Evolutionary conservation across 75 land plant species (phyloP), one percentile per base, ranked within the genome.

Genomic region (Selaginella moellendorffii): DNA sequence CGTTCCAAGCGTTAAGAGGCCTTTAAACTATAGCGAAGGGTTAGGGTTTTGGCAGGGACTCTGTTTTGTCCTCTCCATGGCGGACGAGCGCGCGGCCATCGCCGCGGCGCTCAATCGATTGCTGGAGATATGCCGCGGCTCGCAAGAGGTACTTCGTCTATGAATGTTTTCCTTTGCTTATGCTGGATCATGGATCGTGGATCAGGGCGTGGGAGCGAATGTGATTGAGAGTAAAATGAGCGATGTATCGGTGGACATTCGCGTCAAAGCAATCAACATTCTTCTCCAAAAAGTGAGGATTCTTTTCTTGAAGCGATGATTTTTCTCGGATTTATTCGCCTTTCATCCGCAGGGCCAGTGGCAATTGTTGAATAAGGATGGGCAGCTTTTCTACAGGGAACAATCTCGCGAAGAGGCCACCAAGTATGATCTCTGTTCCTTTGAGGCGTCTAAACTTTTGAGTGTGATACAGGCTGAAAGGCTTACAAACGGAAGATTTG

Each of bases 331-430:
- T n/a, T n/a, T n/a, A n/a, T n/a, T n/a, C n/a, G n/a, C n/a, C n/a
- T n/a, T n/a, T n/a, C n/a, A n/a, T n/a, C n/a, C n/a, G n/a, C 75
- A 73, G 75, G 31, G 62, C 27, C 70, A 67, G 54, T 68, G 66
- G 52, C 52, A 67, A 54, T 27, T 73, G 24, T 62, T 73, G 25
- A 27, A 53, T 22, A 62, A 73, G 52, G 75, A 69, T 19, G 69
- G 54, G 26, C 28, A 36, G 10, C 27, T 30, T 56, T 1, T 64
- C 0, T 74, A 74, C 63, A 69, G 64, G 72, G 66, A 52, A 61
- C 72, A 63, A 29, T 27, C 65, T n/a, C 53, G 54, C 18, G 76
- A 69, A 51, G 72, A 54, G 53, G 67, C 72, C 61, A 61, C 42
- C 19, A 69, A 69, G 72, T 69, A 61, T 51, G 25, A 26, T 20